These are phyloP conservation scores for Fusarium incarnatum DNA, from an alignment of 2,329 filamentous ascomycete species.

Conservation along the genomic window DNA sequence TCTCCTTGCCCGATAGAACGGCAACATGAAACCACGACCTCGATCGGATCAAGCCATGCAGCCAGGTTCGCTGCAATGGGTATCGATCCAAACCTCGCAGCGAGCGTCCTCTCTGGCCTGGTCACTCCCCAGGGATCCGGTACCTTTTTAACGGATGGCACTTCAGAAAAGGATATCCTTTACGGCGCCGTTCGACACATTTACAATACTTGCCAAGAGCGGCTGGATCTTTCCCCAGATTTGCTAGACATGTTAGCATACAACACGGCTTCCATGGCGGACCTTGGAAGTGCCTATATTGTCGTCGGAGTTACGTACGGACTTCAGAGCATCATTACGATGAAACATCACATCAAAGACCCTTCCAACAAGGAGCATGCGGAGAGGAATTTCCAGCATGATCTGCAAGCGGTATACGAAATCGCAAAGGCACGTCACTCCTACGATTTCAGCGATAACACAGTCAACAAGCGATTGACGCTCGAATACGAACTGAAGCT, in stretches of 20 bases:
- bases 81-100: slow-evolving; percentile 7
- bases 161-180: accelerated
- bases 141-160: slow-evolving; percentile 11
- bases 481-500: slow-evolving; percentile 17
- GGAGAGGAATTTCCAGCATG: background rate
- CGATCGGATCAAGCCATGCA: background rate
- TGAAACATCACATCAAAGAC: background rate
- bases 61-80: background rate
- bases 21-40: background rate
- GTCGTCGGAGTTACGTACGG: slow-evolving; percentile 31
- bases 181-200: background rate
- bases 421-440: background rate
- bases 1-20: background rate
- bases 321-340: slow-evolving; percentile 16
- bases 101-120: slow-evolving; percentile 19
- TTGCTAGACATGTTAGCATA: accelerated
- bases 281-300: slow-evolving; percentile 13
- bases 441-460: background rate
- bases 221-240: accelerated
- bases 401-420: background rate
- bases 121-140: slow-evolving; percentile 14
- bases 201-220: slow-evolving; percentile 6
- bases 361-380: background rate
- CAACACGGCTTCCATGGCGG: accelerated
- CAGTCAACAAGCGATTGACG: background rate